These are phyloP conservation scores for Pulveroboletus sp. DNA, from an alignment of 768 basidiomycete species.

Conservation along the genomic window DNA sequence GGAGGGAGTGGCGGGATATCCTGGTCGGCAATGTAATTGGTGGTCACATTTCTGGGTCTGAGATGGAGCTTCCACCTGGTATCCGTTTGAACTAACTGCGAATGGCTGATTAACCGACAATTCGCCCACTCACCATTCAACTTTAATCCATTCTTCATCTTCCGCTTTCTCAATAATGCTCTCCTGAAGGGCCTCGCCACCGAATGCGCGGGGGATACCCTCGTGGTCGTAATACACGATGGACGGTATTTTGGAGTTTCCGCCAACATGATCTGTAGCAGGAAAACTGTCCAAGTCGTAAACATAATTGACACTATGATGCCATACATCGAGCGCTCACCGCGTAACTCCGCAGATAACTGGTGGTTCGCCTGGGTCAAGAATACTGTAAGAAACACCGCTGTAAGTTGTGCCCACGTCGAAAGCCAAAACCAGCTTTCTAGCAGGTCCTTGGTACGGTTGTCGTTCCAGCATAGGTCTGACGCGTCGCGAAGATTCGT, in stretches of 20 bases:
- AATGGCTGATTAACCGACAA: not conserved
- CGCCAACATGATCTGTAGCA: constrained; percentile 42
- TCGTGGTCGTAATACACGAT: constrained; percentile 43
- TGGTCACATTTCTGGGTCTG: constrained; percentile 23
- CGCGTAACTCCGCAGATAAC: constrained; percentile 20
- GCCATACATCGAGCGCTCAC: constrained; percentile 10
- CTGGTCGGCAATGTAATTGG: constrained; percentile 24
- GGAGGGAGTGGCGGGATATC: constrained; percentile 43
- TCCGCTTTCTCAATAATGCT: constrained; percentile 37
- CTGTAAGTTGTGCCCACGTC: constrained; percentile 53
- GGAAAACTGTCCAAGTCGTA: constrained; percentile 38
- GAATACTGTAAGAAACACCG: constrained; percentile 42
- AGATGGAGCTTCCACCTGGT: constrained; percentile 37
- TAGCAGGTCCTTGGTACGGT: constrained; percentile 38
- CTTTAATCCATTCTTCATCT: constrained; percentile 31
- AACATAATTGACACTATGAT: not conserved
- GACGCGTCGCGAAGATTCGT: not conserved
- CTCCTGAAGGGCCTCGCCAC: constrained; percentile 43
- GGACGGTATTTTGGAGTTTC: constrained; percentile 49
- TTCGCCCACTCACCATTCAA: constrained; percentile 29
- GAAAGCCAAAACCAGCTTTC: constrained; percentile 46
- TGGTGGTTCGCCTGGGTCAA: constrained; percentile 29
- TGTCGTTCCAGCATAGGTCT: constrained; percentile 28
- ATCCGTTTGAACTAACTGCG: constrained; percentile 5
- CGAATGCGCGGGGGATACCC: constrained; percentile 40